Conservation (phyloP, 2,329 filamentous ascomycete genomes). For the Endocalyx cinctus region DNA sequence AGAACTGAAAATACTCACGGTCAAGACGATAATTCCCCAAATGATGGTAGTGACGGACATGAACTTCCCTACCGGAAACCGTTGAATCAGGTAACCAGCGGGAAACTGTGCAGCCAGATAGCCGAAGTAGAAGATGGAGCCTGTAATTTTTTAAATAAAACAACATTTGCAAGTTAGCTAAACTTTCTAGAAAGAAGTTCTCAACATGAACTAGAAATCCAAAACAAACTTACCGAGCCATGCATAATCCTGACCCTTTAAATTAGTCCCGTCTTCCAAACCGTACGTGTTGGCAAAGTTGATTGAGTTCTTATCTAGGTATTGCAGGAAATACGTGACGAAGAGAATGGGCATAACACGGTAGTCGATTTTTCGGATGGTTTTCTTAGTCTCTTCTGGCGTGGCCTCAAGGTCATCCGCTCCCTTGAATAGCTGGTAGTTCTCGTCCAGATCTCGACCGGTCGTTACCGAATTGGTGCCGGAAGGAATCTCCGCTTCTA, state of each 20-base stretch:
- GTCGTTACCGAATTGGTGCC: slow-evolving; percentile 6
- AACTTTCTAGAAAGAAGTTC: too few species aligned
- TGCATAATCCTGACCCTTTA: slow-evolving; percentile 45
- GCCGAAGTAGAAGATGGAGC: slow-evolving; percentile 49
- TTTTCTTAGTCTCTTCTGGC: slow-evolving; percentile 21
- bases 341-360: slow-evolving; percentile 26
- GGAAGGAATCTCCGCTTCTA: slow-evolving; percentile 5
- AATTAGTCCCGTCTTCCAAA: slow-evolving; percentile 39
- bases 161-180: too few species aligned
- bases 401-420: slow-evolving; percentile 18
- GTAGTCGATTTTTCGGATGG: slow-evolving; percentile 27
- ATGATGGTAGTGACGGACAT: slow-evolving; percentile 37
- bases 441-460: slow-evolving; percentile 25
- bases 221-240: slow-evolving; percentile 37
- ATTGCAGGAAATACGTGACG: slow-evolving; percentile 28
- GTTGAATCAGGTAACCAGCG: slow-evolving; percentile 38
- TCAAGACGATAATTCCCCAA: slow-evolving; percentile 45
- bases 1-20: slow-evolving; percentile 21
- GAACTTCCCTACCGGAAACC: slow-evolving; percentile 44
- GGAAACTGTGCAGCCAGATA: slow-evolving; percentile 38
- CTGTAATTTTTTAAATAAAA: slow-evolving; percentile 13
- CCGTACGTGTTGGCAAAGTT: slow-evolving; percentile 48
- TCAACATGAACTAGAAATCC: slow-evolving; percentile 44
- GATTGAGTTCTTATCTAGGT: slow-evolving; percentile 38
- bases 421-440: slow-evolving; percentile 25